Percentiles rank a stretch among this genome's conserved stretches.
Evolutionary conservation across 768 basidiomycete species (phyloP).

Genomic region (Mycena sanguinolenta): DNA sequence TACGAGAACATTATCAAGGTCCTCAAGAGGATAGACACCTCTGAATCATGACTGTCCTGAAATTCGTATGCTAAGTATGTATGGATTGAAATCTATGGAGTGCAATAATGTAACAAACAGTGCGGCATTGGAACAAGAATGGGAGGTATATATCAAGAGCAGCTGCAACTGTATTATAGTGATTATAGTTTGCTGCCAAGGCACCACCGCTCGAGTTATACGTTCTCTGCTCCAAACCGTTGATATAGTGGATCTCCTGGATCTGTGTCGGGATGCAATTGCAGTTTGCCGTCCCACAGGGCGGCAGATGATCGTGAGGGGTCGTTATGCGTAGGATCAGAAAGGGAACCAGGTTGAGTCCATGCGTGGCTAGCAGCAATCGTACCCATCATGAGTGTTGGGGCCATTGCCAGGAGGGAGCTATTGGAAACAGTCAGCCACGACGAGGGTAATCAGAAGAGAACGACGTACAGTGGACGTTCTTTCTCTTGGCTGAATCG

Average conservation of each 20-base stretch:
- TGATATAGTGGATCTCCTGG: constrained; percentile 69
- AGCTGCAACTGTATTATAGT: not conserved
- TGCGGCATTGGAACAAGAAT: constrained; percentile 18
- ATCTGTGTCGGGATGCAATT: constrained; percentile 89
- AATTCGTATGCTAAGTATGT: not conserved
- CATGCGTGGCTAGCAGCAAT: constrained; percentile 77
- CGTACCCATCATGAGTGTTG: constrained; percentile 79
- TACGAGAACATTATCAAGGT: constrained; percentile 84
- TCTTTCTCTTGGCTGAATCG: constrained; percentile 65
- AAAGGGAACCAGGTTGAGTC: constrained; percentile 67
- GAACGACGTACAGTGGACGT: constrained; percentile 56
- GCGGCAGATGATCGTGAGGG: constrained; percentile 87
- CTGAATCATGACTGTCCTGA: not conserved
- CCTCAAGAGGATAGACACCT: not conserved
- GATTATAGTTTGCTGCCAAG: constrained; percentile 1
- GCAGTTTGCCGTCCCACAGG: constrained; percentile 87
- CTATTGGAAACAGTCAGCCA: constrained; percentile 14
- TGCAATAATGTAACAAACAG: not conserved
- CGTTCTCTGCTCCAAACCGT: constrained; percentile 44
- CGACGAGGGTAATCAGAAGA: constrained; percentile 1
- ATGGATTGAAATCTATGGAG: constrained; percentile 10
- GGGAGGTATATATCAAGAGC: constrained; percentile 11
- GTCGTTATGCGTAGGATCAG: constrained; percentile 82
- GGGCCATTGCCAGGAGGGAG: constrained; percentile 82
- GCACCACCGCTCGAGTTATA: constrained; percentile 28